Base-by-base conservation (phyloP, 768 basidiomycete species). In the Macrolepiota albuminosa region DNA sequence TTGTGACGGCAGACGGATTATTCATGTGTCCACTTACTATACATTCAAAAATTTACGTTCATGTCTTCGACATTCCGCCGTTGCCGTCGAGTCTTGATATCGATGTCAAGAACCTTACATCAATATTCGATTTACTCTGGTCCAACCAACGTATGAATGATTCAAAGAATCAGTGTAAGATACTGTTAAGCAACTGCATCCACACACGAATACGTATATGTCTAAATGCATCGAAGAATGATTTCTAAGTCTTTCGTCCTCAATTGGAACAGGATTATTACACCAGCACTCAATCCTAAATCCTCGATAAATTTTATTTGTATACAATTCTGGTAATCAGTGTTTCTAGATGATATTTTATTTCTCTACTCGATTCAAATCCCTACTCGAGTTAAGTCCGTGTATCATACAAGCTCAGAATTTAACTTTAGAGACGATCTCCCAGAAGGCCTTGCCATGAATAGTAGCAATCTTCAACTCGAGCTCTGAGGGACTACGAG, bases 401-500 rank as follows among this genome's bases (percentile, higher is more conserved):
- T 9, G 33, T 8, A 5, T n/a, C 51, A 2, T 50, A 40, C 37
- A 4, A 7, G 58, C 37, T 59, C 46, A 59, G 66, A 73, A 73
- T 40, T 71, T 72, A 66, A 78, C 80, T 58, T 73, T 78, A 62
- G 78, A 63, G 24, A 84, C 75, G 40, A 65, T 71, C 51, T 82
- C 77, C 68, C 77, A 83, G 73, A 88, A 88, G 13, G 70, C 58
- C 63, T 78, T 77, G 21, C 86, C 87, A 60, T 88, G 87, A 55
- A 84, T 72, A 14, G 68, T 69, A 11, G 84, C 86, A 26, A 86
- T 76, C 65, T 83, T 79, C 47, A 81, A 64, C 70, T 89, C 87
- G 42, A 87, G 76, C 7, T 72, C 65, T 7, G 77, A 76, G 24
- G 88, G 87, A 65, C 84, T 80, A 64, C 88, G 85, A 16, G 81